Evolutionary conservation across 2,329 filamentous ascomycete species (phyloP).

Genomic region (Allantophomopsis lycopodina): DNA sequence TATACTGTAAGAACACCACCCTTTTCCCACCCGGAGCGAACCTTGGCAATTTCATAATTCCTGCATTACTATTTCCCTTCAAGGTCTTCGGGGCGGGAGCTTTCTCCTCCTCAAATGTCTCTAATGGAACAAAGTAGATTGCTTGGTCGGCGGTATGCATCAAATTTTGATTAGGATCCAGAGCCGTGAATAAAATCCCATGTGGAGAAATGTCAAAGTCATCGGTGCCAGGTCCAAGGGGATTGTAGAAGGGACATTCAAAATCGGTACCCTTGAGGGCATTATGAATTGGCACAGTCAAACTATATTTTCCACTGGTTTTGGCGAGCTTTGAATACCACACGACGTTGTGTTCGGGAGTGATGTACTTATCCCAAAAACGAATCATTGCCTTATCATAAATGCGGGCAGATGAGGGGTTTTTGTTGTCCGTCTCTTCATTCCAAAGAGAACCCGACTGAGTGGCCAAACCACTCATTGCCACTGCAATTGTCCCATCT

Average conservation of each 20-base stretch:
- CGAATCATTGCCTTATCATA: slow-evolving; percentile 67
- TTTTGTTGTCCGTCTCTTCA: slow-evolving; percentile 42
- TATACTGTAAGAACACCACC: slow-evolving; percentile 71
- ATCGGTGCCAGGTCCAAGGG: slow-evolving; percentile 36
- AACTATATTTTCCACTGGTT: slow-evolving; percentile 9
- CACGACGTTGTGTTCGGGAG: slow-evolving; percentile 54
- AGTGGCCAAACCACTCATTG: slow-evolving; percentile 49
- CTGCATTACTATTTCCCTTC: slow-evolving; percentile 44
- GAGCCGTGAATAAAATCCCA: slow-evolving; percentile 61
- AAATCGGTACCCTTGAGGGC: slow-evolving; percentile 27
- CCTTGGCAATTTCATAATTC: slow-evolving; percentile 31
- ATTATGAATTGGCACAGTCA: slow-evolving; percentile 37
- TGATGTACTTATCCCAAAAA: slow-evolving; percentile 69
- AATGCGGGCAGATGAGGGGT: slow-evolving; percentile 50
- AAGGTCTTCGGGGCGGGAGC: slow-evolving; percentile 41
- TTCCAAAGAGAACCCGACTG: slow-evolving; percentile 59
- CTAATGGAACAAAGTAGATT: slow-evolving; percentile 60
- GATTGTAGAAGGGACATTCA: too few species aligned
- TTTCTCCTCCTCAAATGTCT: slow-evolving; percentile 39
- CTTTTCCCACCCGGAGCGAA: slow-evolving; percentile 63
- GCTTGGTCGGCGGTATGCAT: slow-evolving; percentile 72
- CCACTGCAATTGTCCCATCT: slow-evolving; percentile 35
- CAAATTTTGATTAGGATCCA: slow-evolving; percentile 56
- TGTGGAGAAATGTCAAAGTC: slow-evolving; percentile 62
- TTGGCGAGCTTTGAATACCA: slow-evolving; percentile 53